Percentiles rank a stretch among this genome's conserved stretches.
phyloP scores from a whole-genome alignment of 176 grass and related monocot species.

The Phyllostachys edulis region DNA sequence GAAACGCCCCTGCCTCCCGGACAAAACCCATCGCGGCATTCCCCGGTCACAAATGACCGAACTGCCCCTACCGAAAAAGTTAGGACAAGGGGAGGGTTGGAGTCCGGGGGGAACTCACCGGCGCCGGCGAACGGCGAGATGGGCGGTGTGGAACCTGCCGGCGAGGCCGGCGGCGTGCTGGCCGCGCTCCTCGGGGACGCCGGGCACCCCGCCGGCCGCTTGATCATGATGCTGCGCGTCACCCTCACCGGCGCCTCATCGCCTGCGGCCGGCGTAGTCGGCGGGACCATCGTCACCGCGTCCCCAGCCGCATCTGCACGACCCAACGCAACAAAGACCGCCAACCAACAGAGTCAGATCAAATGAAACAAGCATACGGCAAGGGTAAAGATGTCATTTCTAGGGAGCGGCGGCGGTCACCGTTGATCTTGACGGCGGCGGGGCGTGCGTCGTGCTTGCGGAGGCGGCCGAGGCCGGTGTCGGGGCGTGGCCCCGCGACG shows the following conservation, averaged over 20 bases:
- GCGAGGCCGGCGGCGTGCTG: constrained; percentile 70
- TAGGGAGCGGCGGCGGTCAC: constrained; percentile 23
- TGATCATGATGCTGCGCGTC: constrained; percentile 99
- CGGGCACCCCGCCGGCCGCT: constrained; percentile 71
- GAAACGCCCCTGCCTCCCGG: constrained; percentile 18
- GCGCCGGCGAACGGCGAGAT: constrained; percentile 70
- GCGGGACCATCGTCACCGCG: constrained; percentile 31
- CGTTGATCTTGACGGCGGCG: constrained; percentile 58
- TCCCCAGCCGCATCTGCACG: constrained; percentile 53
- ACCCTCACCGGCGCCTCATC: constrained; percentile 61
- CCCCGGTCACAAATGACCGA: constrained; percentile 28
- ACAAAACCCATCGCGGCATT: constrained; percentile 40
- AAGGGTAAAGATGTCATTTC: neutral
- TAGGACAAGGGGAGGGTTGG: neutral
- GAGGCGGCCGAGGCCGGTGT: constrained; percentile 83
- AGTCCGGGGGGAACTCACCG: constrained; percentile 38
- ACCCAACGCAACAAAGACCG: neutral
- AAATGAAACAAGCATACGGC: neutral
- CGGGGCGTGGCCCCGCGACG: constrained; percentile 81
- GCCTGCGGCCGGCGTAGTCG: constrained; percentile 33
- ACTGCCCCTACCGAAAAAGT: constrained; percentile 6
- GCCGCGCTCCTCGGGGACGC: constrained; percentile 59
- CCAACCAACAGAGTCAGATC: constrained; percentile 30
- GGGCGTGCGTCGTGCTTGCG: constrained; percentile 64
- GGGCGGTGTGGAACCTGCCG: constrained; percentile 61